Conservation (phyloP, 2,329 filamentous ascomycete species). For the Canariomyces notabilis region DNA sequence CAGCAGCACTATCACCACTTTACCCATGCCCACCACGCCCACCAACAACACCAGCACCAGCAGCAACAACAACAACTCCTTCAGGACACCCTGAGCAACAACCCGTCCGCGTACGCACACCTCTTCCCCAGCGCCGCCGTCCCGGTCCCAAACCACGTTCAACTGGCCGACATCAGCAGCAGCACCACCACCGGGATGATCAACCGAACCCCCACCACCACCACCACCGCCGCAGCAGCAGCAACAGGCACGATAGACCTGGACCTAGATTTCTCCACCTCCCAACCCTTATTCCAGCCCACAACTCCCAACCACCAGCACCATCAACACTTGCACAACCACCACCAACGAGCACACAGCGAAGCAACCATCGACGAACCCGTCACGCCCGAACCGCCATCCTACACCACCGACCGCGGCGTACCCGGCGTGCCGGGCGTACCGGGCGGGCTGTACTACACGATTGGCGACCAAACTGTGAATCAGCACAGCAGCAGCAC, state of each 20-base stretch:
- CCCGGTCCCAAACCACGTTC: neutral
- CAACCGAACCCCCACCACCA: neutral
- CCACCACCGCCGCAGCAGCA: neutral
- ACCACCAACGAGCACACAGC: constrained; percentile 2
- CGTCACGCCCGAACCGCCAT: constrained; percentile 14
- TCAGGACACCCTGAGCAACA: neutral
- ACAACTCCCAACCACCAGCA: neutral
- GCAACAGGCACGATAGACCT: neutral
- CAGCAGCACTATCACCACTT: neutral
- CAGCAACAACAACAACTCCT: neutral
- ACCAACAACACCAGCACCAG: neutral
- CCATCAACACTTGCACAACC: constrained; percentile 1
- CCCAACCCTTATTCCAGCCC: constrained; percentile 3
- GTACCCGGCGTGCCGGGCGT: constrained; percentile 7
- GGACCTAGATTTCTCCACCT: constrained; percentile 4
- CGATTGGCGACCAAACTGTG: neutral
- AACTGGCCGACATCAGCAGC: neutral
- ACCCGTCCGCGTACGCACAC: neutral
- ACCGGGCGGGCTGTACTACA: neutral
- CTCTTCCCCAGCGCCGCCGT: neutral
- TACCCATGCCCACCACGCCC: constrained; percentile 1
- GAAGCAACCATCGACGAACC: constrained; percentile 15
- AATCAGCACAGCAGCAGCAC: neutral
- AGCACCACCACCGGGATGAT: neutral
- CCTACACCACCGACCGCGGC: constrained; percentile 1